phyloP scores from a whole-genome alignment of 1,139 yeast genomes.

The Pneumocystis wakefieldiae region DNA sequence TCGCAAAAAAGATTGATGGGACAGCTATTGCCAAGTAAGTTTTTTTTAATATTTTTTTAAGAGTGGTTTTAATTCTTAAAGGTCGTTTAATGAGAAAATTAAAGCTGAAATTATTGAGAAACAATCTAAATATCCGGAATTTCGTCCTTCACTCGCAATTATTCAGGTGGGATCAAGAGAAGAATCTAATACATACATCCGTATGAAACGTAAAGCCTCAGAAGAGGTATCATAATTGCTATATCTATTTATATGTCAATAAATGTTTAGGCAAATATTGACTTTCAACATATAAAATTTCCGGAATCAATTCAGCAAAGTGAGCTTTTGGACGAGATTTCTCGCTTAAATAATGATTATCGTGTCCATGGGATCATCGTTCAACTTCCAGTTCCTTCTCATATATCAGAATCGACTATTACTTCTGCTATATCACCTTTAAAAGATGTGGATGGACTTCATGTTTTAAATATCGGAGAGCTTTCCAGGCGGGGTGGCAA shows the following conservation, averaged over 20 bases:
- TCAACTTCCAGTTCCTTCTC: conserved; percentile 79
- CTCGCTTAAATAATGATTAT: conserved; percentile 38
- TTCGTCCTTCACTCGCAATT: conserved; percentile 66
- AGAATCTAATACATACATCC: conserved; percentile 87
- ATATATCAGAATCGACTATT: conserved; percentile 61
- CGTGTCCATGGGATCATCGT: conserved; percentile 76
- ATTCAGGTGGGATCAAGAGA: conserved; percentile 84
- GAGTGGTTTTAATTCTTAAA: neutral
- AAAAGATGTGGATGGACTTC: conserved; percentile 95
- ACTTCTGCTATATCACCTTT: conserved; percentile 61
- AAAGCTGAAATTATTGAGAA: conserved; percentile 38
- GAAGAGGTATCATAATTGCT: conserved; percentile 19
- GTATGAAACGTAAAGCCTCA: conserved; percentile 89
- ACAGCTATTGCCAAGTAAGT: neutral
- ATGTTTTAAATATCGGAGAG: conserved; percentile 81
- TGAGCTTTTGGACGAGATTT: neutral
- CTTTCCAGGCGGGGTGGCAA: conserved; percentile 75
- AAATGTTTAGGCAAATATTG: neutral
- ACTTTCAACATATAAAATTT: neutral
- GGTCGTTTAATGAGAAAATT: neutral
- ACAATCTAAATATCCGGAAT: conserved; percentile 42
- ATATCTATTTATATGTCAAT: neutral
- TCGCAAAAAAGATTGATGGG: neutral
- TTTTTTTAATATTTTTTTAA: neutral
- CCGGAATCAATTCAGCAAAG: neutral